Base-by-base conservation (phyloP, 495 filamentous ascomycete species). In the Penicillium pancosmium region DNA sequence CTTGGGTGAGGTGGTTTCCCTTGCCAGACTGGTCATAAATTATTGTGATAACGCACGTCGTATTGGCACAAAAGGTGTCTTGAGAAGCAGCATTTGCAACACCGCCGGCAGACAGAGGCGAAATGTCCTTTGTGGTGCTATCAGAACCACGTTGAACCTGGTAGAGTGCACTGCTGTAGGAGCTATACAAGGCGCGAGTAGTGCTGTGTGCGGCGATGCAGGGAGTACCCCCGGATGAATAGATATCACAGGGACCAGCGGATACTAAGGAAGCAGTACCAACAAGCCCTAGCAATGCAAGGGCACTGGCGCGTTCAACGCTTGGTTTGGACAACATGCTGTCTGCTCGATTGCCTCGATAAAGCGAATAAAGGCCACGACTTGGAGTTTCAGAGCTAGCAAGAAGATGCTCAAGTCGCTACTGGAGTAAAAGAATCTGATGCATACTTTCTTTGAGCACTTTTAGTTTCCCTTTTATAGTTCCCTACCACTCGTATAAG, bases 21-120 rank as follows among this genome's bases (percentile, higher is more conserved):
- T 66, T 64, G 61, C 81, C 82, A 19, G 82, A 83, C 70, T 86
- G 83, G 64, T 86, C 83, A 63, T 85, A 86, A 48, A 86, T 84
- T 56, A 80, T 77, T 0, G 77, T 77, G 61, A 86, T 86, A 31
- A 84, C 70, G 62, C 83, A 86, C 46, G 80, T 85, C 1, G 83
- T 85, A 62, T 66, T 60, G 48, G 74, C 71, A 62, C 83, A 86
- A 72, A 86, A 86, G 49, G 72, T 57, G 66, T 85, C 83, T 67
- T 86, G 83, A 52, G 80, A 65, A 4, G 74, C 72, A 27, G 81
- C 80, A 74, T 86, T 77, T 23, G 83, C 83, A 4, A 86, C 78
- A 57, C 80, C 81, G 19, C 82, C 83, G n/a, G 80, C 72, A 2
- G 78, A 73, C 2, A 78, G 64, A 1, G 83, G 80, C 8, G 68